phyloP scores from a whole-genome alignment of 1,284 basidiomycete species.

The Inonotus obliquus region DNA sequence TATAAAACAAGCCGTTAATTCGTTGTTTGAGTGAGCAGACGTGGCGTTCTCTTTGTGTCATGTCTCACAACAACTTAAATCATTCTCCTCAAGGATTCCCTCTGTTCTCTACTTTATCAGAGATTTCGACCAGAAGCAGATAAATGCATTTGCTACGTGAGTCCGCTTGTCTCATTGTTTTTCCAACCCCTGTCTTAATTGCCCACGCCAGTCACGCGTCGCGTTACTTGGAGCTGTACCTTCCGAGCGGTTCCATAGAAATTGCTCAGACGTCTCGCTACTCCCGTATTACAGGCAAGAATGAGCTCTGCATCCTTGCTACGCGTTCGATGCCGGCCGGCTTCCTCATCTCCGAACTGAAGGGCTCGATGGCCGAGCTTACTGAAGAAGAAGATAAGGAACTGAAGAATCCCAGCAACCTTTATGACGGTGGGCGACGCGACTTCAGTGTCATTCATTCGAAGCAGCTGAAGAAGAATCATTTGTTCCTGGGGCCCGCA shows the following conservation, averaged over 20 bases:
- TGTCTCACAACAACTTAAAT: slow-evolving; percentile 8
- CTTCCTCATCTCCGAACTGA: slow-evolving; percentile 73
- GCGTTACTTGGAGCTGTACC: slow-evolving; percentile 80
- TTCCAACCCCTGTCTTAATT: slow-evolving; percentile 6
- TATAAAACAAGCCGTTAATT: slow-evolving; percentile 57
- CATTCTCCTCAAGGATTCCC: slow-evolving; percentile 45
- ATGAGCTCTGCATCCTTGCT: slow-evolving; percentile 86
- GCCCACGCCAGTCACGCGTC: slow-evolving; percentile 62
- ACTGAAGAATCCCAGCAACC: slow-evolving; percentile 66
- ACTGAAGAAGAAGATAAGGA: slow-evolving; percentile 79
- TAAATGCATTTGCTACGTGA: slow-evolving; percentile 85
- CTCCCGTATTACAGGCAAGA: slow-evolving; percentile 80
- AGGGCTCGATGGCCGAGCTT: slow-evolving; percentile 83
- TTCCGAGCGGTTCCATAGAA: slow-evolving; percentile 77
- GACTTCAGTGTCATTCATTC: slow-evolving; percentile 93
- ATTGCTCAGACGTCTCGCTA: slow-evolving; percentile 85
- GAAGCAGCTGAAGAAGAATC: slow-evolving; percentile 86
- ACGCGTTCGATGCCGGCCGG: slow-evolving; percentile 69
- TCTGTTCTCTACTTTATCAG: slow-evolving; percentile 71
- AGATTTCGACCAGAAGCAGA: slow-evolving; percentile 69
- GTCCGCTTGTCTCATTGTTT: slow-evolving; percentile 31
- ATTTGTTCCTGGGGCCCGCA: slow-evolving; percentile 88
- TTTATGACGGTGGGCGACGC: slow-evolving; percentile 60
- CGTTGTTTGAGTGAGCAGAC: slow-evolving; percentile 60
- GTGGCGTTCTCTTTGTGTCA: slow-evolving; percentile 20